Base-by-base conservation (phyloP, 2,329 filamentous ascomycete genomes). In the Beauveria bassiana region DNA sequence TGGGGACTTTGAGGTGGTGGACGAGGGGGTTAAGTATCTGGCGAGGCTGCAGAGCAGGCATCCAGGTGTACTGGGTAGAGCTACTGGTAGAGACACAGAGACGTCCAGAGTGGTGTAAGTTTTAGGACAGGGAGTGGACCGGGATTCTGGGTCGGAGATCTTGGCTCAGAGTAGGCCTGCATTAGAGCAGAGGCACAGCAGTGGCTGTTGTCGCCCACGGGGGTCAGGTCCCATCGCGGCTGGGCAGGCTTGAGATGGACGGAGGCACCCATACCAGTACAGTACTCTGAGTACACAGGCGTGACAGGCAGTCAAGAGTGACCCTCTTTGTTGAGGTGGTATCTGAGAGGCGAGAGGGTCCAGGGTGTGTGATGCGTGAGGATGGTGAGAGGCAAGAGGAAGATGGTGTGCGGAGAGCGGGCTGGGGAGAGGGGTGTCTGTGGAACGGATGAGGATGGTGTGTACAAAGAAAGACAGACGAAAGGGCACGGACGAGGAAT, bases 131-230 rank as follows among this genome's bases (percentile, higher is more conserved):
- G 53, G 61, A 47, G 61, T 59, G 61, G 60, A 59, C 61, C 61
- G 45, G 61, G 61, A 61, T 55, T 50, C 50, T 58, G 61, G 61
- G 61, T 50, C 56, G 52, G 61, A 60, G 58, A 63, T 63, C 61
- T 63, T 63, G 61, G 61, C 61, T 61, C 51, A 59, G 55, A 59
- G 55, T 8, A 54, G 42, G 61, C 61, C 51, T 63, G 61, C 61
- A 61, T 63, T 55, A 63, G 61, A 59, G 14, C 34, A 57, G 50
- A 52, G 47, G 47, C 47, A 38, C 45, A 46, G 60, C 46, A 22
- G 46, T 61, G 43, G 51, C 43, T 56, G 50, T 38, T 46, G 24
- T 47, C 51, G n/a, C n/a, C 45, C 26, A 49, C 51, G 20, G 59
- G 52, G 45, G 58, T 28, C 49, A 60, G 50, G 58, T 60, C 50